A percentile compares a stretch with the other conserved stretches of the same genome.
Conservation (phyloP, 169 alveolate genomes). For the Theileria parva region DNA sequence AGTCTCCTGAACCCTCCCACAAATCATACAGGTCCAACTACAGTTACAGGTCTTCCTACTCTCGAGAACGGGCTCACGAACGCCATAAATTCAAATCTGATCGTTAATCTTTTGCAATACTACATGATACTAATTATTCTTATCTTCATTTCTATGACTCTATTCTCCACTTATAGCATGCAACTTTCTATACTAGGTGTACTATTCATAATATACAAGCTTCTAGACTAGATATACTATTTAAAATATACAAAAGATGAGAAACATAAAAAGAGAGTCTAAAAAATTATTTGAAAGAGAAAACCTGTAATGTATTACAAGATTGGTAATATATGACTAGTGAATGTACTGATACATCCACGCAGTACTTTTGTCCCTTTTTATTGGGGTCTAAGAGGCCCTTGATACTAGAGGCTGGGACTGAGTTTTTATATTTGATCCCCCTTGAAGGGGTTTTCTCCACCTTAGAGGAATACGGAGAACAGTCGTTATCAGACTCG, state of each 20-base stretch:
- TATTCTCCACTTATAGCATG: too few species aligned
- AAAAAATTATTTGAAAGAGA: slow-evolving; percentile 22
- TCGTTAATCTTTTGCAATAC: background rate
- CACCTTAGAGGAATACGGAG: background rate
- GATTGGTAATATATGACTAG: slow-evolving; percentile 20
- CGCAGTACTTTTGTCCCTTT: slow-evolving; percentile 24
- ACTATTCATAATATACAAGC: too few species aligned
- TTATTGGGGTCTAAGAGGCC: slow-evolving; percentile 32
- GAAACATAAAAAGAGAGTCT: background rate
- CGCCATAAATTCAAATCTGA: slow-evolving; percentile 10
- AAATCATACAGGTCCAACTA: slow-evolving; percentile 7
- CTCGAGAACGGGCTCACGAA: slow-evolving; percentile 7
- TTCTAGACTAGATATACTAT: too few species aligned
- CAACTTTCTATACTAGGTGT: too few species aligned
- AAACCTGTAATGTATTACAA: slow-evolving; percentile 14
- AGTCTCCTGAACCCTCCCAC: background rate
- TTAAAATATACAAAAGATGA: background rate
- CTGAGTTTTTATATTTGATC: background rate
- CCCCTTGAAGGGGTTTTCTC: background rate
- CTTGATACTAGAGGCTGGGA: slow-evolving; percentile 10
- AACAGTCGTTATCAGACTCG: background rate
- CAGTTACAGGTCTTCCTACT: slow-evolving; percentile 11
- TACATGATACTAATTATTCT: background rate
- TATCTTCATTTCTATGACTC: background rate
- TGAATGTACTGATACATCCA: slow-evolving; percentile 29